Base-by-base conservation (phyloP, 139 green algal species). In the Dunaliella primolecta region DNA sequence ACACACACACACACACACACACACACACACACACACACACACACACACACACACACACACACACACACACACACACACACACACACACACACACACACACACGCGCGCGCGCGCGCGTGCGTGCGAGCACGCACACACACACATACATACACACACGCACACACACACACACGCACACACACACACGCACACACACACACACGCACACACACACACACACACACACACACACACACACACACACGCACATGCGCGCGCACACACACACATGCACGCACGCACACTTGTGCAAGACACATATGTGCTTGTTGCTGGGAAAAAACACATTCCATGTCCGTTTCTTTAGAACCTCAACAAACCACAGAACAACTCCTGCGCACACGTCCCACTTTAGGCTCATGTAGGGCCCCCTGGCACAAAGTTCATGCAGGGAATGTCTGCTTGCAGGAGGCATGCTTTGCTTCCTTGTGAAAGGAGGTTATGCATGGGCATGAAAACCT, bases 171-270 rank as follows among this genome's bases (percentile, higher is more conserved):
- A 64, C 46, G 15, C 46, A 64, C 46, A 64, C 46, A 64, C 46
- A 15, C 46, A 64, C 46, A 64, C 46, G 15, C 46, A 64, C 46
- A 64, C 46, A 64, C 46, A 64, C 46, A 64, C 46, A 64, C 46
- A 64, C 46, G 46, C 46, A 64, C 46, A 64, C 46, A 64, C 46
- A 64, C 46, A 64, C 46, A 64, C 46, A 64, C 46, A 64, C 46
- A 64, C 46, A 77, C 71, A 77, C 71, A 77, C 71, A 77, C 29
- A 32, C 71, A 77, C 29, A 32, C 71, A 77, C 71, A 31, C 71
- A 77, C 29, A 32, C 71, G 21, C 27, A 31, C 71, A 72, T 72
- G 56, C 56, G 56, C 56, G 20, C 56, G 23, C 56, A 72, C 29
- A 32, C 71, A 77, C 29, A 32, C 71, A 77, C 71, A 31, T 21